Evolutionary conservation across 1,284 basidiomycete species (phyloP).

Genomic region (Mrakiaceae sp.): DNA sequence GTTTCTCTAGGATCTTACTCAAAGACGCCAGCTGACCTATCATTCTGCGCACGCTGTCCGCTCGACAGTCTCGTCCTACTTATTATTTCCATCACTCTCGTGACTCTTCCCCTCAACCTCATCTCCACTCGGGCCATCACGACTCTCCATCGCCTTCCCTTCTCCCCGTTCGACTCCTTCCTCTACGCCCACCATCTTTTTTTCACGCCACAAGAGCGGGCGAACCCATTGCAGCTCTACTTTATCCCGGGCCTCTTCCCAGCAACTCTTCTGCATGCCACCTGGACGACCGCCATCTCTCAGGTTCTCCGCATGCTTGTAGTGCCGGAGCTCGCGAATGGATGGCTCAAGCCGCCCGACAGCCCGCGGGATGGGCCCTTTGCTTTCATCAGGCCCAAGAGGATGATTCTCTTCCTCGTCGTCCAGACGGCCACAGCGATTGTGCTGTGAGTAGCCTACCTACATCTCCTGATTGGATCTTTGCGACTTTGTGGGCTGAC

Average conservation of each 20-base stretch:
- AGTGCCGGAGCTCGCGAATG: slow-evolving; percentile 40
- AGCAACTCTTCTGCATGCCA: slow-evolving; percentile 53
- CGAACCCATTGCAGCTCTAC: slow-evolving; percentile 41
- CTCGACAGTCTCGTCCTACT: background rate
- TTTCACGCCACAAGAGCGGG: background rate
- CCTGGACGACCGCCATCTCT: slow-evolving; percentile 56
- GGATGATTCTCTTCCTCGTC: slow-evolving; percentile 49
- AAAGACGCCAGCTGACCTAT: background rate
- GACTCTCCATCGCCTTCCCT: background rate
- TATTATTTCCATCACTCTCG: background rate
- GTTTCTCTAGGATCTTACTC: background rate
- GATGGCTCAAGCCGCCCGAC: background rate
- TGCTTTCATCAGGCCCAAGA: slow-evolving; percentile 23
- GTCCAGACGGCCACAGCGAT: slow-evolving; percentile 47
- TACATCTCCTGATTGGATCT: background rate
- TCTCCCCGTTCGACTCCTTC: background rate
- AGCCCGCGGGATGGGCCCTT: background rate
- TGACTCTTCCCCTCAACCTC: background rate
- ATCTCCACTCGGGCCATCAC: background rate
- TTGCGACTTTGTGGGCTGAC: background rate
- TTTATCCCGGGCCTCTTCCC: slow-evolving; percentile 69
- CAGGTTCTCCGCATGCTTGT: slow-evolving; percentile 54
- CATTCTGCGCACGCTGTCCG: background rate
- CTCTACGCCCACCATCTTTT: background rate
- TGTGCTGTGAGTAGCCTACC: slow-evolving; percentile 37